Conservation (phyloP, 2,329 filamentous ascomycete genomes). For the Fusarium ambrosium region DNA sequence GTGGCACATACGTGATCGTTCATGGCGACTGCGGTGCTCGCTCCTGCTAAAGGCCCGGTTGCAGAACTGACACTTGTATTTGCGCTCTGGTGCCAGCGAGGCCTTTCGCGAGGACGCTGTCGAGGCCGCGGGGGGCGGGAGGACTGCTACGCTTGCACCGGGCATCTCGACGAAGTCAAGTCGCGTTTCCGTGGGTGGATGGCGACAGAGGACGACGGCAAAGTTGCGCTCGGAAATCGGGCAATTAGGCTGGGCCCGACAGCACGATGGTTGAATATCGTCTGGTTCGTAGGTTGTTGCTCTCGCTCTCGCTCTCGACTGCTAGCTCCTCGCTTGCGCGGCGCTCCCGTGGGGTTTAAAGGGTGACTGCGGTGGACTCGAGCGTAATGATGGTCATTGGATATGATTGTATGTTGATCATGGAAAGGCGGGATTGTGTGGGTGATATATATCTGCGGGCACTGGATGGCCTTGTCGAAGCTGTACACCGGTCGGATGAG, state of each 20-base stretch:
- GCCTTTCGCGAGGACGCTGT: conserved; percentile 82
- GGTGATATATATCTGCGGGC: conserved; percentile 46
- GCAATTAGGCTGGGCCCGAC: conserved; percentile 48
- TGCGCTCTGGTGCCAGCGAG: conserved; percentile 87
- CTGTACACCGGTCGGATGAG: conserved; percentile 47
- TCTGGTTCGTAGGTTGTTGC: conserved; percentile 52
- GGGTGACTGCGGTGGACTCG: conserved; percentile 72
- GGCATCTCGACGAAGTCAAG: conserved; percentile 70
- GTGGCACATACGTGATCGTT: conserved; percentile 90
- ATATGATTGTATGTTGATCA: conserved; percentile 57
- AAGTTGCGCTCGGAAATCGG: conserved; percentile 43
- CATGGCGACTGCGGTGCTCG: conserved; percentile 96
- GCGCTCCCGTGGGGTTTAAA: conserved; percentile 79
- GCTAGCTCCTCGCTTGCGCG: conserved; percentile 69
- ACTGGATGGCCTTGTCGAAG: conserved; percentile 48
- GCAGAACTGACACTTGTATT: conserved; percentile 99
- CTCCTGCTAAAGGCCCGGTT: conserved; percentile 97
- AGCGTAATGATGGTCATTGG: conserved; percentile 67
- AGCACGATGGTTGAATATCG: conserved; percentile 73
- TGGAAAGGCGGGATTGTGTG: conserved; percentile 56
- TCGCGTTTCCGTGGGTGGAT: conserved; percentile 47
- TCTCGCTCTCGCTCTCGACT: conserved; percentile 54
- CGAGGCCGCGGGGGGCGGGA: conserved; percentile 74
- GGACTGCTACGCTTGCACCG: conserved; percentile 76
- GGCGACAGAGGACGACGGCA: conserved; percentile 45